Conservation (phyloP, 1,284 basidiomycete species). For the Exobasidium rhododendri region DNA sequence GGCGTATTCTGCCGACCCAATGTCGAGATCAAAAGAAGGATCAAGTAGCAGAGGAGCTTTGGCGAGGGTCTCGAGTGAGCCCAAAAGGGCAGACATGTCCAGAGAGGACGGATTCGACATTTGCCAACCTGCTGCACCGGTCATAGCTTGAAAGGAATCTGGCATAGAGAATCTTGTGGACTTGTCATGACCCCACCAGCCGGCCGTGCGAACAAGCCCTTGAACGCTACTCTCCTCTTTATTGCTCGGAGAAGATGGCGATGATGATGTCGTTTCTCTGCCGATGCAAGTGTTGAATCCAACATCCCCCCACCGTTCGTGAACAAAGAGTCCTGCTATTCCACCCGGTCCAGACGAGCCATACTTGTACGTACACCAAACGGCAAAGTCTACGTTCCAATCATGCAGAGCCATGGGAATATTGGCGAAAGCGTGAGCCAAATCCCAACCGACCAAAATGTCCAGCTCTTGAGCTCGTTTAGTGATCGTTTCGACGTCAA, state of each 20-base stretch:
- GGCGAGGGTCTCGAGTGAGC: constrained; percentile 41
- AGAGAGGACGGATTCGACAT: constrained; percentile 88
- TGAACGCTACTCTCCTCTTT: constrained; percentile 22
- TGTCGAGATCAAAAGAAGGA: background rate
- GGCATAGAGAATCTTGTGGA: constrained; percentile 88
- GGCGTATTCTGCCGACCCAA: constrained; percentile 6
- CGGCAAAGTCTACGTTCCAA: constrained; percentile 91
- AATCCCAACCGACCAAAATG: constrained; percentile 89
- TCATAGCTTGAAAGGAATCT: constrained; percentile 73
- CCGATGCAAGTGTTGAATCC: constrained; percentile 9
- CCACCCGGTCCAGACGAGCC: constrained; percentile 92
- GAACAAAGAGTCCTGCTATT: constrained; percentile 87
- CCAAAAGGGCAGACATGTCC: constrained; percentile 60
- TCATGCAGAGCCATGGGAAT: constrained; percentile 83
- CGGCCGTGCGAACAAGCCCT: constrained; percentile 66
- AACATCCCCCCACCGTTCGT: constrained; percentile 64
- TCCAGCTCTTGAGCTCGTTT: constrained; percentile 66
- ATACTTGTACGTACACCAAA: constrained; percentile 63
- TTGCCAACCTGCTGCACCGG: constrained; percentile 90
- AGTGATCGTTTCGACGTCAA: constrained; percentile 80
- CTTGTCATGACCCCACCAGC: constrained; percentile 96
- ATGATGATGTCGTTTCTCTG: background rate
- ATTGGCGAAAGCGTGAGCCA: constrained; percentile 93
- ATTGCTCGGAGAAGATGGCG: background rate
- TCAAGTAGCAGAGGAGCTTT: constrained; percentile 18